Conservation (phyloP, 441 rosid genomes). For the Syzygium malaccense region DNA sequence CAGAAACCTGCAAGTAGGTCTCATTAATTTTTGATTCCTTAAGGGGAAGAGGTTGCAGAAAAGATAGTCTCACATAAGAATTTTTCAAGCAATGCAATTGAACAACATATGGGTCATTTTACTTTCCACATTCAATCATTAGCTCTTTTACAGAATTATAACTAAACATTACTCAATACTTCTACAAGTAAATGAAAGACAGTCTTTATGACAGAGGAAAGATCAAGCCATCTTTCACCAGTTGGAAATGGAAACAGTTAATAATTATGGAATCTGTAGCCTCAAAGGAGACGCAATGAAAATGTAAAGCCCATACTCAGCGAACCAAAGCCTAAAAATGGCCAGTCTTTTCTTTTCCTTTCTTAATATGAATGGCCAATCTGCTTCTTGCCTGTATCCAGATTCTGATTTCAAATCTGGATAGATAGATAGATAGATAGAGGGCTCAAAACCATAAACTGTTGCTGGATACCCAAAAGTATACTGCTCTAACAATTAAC, state of each 20-base stretch:
- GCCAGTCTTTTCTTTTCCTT: background rate
- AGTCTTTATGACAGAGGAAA: background rate
- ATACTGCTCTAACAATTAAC: background rate
- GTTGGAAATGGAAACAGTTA: background rate
- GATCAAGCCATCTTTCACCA: background rate
- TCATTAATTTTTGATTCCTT: background rate
- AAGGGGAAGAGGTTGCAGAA: background rate
- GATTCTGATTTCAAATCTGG: background rate
- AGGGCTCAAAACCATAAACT: background rate
- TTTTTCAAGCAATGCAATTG: background rate
- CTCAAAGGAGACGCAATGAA: background rate
- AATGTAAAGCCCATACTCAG: background rate
- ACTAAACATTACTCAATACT: background rate
- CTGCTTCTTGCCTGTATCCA: background rate
- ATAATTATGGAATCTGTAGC: background rate
- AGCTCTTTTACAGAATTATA: background rate
- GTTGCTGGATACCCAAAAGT: background rate
- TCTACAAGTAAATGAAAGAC: background rate
- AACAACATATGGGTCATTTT: background rate
- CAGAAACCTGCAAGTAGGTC: conserved; percentile 54
- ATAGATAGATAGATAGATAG: background rate
- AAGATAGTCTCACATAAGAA: background rate
- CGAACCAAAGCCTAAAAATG: background rate
- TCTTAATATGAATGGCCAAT: background rate
- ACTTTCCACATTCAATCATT: background rate